Evolutionary conservation across 805 yeast species (phyloP), one percentile per base, ranked within the genome.

Genomic region (Cyberlindnera mrakii): DNA sequence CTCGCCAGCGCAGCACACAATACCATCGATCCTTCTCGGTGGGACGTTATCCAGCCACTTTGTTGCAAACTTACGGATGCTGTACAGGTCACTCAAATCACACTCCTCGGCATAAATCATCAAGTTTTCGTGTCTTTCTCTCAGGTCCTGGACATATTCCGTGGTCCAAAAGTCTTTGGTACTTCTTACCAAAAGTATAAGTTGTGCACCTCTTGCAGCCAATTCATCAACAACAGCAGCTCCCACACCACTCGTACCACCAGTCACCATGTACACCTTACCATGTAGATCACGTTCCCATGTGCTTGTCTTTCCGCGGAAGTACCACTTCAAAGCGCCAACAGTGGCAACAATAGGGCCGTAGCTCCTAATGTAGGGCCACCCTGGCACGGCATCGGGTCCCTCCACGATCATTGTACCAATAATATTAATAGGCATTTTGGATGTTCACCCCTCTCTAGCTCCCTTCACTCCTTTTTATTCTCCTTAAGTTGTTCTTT

Each of bases 211-310:
- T 40, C 77, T 65, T 0, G 51, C 43, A 0, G 97, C 97, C 54
- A 93, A 60, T 29, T 89, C 89, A 31, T 72, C 69, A 0, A 78
- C 93, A 4, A 85, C 74, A 4, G 77, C 74, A 0, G 91, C 83
- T 0, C 99, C 99, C 47, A 88, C 60, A 0, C 98, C 97, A 1
- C 95, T 75, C 0, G 98, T 91, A 2, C 96, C 99, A n/a, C 99
- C 99, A 0, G 93, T 84, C 6, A 86, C 71, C 17, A 85, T 68
- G 54, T 72, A 84, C 5, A 90, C 98, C 55, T 81, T 80, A 1
- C 98, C 97, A 58, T 93, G 96, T 59, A 91, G 64, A 50, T 89
- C 90, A 46, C 97, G 72, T 48, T 87, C 96, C 96, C 96, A 91
- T 0, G 89, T 85, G 64, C 91, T 93, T 17, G 75, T 52, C 1